These are phyloP conservation scores for Alopecurus myosuroides DNA, from an alignment of 176 grass and related monocot species.

Conservation along the genomic window DNA sequence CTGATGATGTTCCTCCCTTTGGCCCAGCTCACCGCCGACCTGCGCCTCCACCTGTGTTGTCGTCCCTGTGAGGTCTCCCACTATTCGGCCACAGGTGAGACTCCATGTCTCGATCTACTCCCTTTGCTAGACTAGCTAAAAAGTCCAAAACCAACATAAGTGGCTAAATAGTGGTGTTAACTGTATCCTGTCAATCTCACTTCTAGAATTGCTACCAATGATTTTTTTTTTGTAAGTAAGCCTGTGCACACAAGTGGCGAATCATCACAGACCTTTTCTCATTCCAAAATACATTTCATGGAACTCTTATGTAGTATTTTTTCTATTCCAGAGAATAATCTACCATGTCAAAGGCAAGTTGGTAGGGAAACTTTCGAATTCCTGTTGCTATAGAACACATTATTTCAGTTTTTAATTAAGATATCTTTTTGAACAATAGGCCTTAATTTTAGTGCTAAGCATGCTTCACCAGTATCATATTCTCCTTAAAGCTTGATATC, in stretches of 20 bases:
- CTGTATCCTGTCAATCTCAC: neutral
- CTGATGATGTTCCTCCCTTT: too few species aligned
- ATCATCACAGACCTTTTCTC: neutral
- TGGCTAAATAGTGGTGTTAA: neutral
- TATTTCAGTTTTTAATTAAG: neutral
- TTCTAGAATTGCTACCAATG: neutral
- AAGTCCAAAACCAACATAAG: neutral
- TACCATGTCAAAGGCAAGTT: neutral
- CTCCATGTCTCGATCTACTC: too few species aligned
- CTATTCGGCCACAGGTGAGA: too few species aligned
- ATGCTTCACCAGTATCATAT: neutral
- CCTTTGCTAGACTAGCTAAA: neutral
- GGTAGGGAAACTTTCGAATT: neutral
- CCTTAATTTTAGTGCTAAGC: neutral
- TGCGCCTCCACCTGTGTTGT: too few species aligned
- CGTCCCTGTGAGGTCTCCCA: too few species aligned
- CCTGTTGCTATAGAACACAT: neutral
- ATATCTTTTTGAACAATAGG: neutral
- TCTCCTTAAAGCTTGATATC: neutral
- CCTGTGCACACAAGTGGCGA: neutral
- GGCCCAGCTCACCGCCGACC: too few species aligned
- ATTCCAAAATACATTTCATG: neutral
- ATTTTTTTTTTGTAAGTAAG: neutral
- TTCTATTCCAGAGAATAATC: neutral
- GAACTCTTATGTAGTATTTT: neutral